Percentiles rank a stretch among this genome's conserved stretches.
phyloP scores from a whole-genome alignment of 805 yeast genomes.

The Sugiyamaella lignohabitans region DNA sequence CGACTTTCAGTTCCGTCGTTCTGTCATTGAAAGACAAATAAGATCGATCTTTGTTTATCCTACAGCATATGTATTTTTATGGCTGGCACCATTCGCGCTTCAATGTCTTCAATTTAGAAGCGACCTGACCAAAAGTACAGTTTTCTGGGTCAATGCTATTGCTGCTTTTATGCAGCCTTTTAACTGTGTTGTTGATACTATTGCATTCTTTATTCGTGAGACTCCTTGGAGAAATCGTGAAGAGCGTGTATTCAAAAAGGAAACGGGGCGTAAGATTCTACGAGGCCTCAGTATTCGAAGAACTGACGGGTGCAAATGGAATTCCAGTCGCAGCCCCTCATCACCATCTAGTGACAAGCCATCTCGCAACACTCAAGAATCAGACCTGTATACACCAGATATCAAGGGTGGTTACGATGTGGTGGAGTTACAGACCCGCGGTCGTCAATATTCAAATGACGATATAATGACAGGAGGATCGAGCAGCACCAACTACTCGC shows the following conservation, averaged over 20 bases:
- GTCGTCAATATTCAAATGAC: not conserved
- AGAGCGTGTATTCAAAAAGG: slow-evolving; percentile 16
- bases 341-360: too few relatives aligned
- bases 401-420: not conserved
- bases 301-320: not conserved
- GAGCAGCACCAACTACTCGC: not conserved
- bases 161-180: slow-evolving; percentile 77
- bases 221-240: slow-evolving; percentile 16
- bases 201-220: slow-evolving; percentile 72
- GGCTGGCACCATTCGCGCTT: slow-evolving; percentile 74
- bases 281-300: not conserved
- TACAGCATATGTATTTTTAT: slow-evolving; percentile 65
- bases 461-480: not conserved
- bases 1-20: slow-evolving; percentile 55
- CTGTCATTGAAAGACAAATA: slow-evolving; percentile 68
- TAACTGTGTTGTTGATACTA: slow-evolving; percentile 69
- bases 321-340: too few relatives aligned
- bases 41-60: slow-evolving; percentile 80
- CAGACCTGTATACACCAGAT: not conserved
- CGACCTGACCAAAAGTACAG: slow-evolving; percentile 44
- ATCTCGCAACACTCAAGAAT: not conserved
- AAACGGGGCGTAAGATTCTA: not conserved
- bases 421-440: not conserved
- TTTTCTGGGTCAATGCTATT: slow-evolving; percentile 56
- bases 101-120: slow-evolving; percentile 52